Base-by-base conservation (phyloP, 192 early-diverging fungal species). In the Backusella parvicylindrica region DNA sequence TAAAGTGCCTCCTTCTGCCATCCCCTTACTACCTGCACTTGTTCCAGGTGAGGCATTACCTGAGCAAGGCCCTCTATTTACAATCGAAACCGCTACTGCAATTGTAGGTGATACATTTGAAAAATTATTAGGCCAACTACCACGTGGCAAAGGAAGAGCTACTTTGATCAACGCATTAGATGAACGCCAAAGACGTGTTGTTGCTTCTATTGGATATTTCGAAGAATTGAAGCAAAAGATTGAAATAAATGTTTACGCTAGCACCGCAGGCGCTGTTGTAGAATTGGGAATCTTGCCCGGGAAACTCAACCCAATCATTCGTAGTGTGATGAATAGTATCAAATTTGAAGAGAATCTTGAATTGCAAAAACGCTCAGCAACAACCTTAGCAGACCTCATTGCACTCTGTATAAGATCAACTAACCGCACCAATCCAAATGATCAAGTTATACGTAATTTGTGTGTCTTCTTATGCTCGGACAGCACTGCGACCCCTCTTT, bases 381-480 rank as follows among this genome's bases (percentile, higher is more conserved):
- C 86, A 16, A 86, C 85, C 1, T 70, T 90, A 41, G 83, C 85
- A 33, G 89, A 84, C 33, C 80, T 81, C 18, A 80, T 89, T 28
- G 81, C 79, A 0, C 74, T 88, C 16, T 89, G 88, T 74, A 74
- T 81, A 37, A 77, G 87, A 26, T 88, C 81, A 69, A 68, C 63
- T 35, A 37, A 65, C 3, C 77, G 84, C 7, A 77, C 83, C 2
- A 85, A 77, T 31, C 89, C 94, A 0, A 91, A 86, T 3, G 97
- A 97, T 43, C 96, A 98, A 77, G 88, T 99, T 40, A 80, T 96
- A 64, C 92, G 91, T 43, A 99, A 99, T 76, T 70, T 98, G 68
- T 90, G 90, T 18, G 89, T 90, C 2, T 93, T 95, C 66, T 84
- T 95, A 18, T 98, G 97, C 72, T 88, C 90, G 3, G 97, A 99